A percentile compares a stretch with the other conserved stretches of the same genome.
Evolutionary conservation across 805 yeast genomes (phyloP).

Genomic region (Yarrowia sp.): DNA sequence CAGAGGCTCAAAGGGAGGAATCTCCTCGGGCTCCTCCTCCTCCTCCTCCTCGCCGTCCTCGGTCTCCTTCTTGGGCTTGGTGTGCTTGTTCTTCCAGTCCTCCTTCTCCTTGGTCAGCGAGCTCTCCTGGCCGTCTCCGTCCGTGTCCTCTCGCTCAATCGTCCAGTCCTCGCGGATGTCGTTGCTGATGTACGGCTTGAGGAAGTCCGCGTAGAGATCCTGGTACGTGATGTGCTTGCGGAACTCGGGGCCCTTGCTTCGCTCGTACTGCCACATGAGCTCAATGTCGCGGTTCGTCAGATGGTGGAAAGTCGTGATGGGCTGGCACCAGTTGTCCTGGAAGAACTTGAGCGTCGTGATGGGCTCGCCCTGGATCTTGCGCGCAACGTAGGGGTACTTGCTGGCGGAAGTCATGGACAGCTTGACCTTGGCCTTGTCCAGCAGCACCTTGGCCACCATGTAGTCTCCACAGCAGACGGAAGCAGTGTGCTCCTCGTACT

Average conservation of each 20-base stretch:
- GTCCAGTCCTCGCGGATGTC: slow-evolving; percentile 18
- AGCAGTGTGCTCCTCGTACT: slow-evolving; percentile 32
- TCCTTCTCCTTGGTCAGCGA: slow-evolving; percentile 8
- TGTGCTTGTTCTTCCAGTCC: slow-evolving; percentile 3
- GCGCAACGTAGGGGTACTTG: slow-evolving; percentile 28
- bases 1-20: background rate
- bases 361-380: slow-evolving; percentile 40
- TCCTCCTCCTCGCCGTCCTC: background rate
- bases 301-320: slow-evolving; percentile 40
- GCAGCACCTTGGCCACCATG: slow-evolving; percentile 36
- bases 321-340: slow-evolving; percentile 36
- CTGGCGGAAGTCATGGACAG: slow-evolving; percentile 29
- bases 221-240: slow-evolving; percentile 36
- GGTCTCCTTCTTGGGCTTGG: background rate
- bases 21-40: background rate
- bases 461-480: slow-evolving; percentile 41
- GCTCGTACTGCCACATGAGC: slow-evolving; percentile 40
- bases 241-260: slow-evolving; percentile 29
- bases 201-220: slow-evolving; percentile 36
- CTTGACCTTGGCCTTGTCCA: slow-evolving; percentile 28
- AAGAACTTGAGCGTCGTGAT: slow-evolving; percentile 29
- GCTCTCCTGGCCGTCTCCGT: slow-evolving; percentile 7
- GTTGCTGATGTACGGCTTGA: slow-evolving; percentile 30
- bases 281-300: slow-evolving; percentile 36
- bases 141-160: slow-evolving; percentile 16